Evolutionary conservation across 2,329 filamentous ascomycete species (phyloP), one percentile per base, ranked within the genome.

Genomic region (Davidsoniella eucalypti): DNA sequence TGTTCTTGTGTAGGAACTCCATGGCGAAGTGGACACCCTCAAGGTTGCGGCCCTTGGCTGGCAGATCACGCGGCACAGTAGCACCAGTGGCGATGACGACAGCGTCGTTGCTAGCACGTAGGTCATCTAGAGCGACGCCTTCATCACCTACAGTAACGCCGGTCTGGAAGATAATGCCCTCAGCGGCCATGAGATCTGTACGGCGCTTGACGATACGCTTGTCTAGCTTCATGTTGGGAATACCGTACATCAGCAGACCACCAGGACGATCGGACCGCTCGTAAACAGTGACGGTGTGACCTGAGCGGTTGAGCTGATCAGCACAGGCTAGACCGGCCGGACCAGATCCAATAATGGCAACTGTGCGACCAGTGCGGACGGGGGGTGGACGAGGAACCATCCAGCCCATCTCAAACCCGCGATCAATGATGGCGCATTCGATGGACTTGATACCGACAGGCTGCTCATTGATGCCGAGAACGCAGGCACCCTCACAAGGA

Each of bases 151-250:
- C 75, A 36, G 80, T 69, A 50, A 86, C 78, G 54, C 81, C 78
- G 29, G 84, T 84, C 66, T 85, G 79, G 69, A 94, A 94, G 47
- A 75, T 73, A 61, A 95, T 69, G 45, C 90, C 90, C 67, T 95
- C 90, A 3, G 80, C 76, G 50, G 84, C 85, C 85, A 95, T 90
- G 67, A 96, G 87, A 66, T 95, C 86, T 45, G 92, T 87, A 64
- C 90, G 84, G 48, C 90, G 84, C 73, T 95, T 90, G 54, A 96
- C 90, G 56, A 95, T 81, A 62, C 87, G 87, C 76, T 96, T 96
- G 71, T 96, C 90, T 40, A 96, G 83, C 73, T 96, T 96, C 90
- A 96, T 96, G 73, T 96, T 96, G 57, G 90, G 90, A 58, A 96
- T 96, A 58, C 90, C 90, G 63, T 96, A 95, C 90, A 95, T 95